Base-by-base conservation (phyloP, 164 flowering plant genomes). In the Magnolia sinica region DNA sequence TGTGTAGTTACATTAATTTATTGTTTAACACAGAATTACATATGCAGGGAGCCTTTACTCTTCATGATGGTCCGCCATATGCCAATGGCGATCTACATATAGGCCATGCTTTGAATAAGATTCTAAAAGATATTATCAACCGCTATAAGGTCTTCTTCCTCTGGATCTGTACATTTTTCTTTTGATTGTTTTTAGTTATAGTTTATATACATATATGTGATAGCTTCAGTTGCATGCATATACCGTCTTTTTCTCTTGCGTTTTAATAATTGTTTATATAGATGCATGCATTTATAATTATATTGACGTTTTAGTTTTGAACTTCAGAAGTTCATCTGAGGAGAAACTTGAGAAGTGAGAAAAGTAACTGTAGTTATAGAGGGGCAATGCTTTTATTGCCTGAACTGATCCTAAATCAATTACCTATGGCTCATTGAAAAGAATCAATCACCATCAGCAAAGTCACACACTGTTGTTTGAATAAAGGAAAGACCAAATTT, bases 61-160 rank as follows among this genome's bases (percentile, higher is more conserved):
- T 96, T 78, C 99, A 96, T 83, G 99, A 96, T 86, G 99, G 99
- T 27, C 99, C 99, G 70, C 99, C 99, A 50, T 96, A 96, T 88
- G 99, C 99, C 50, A 96, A 96, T 89, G 99, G 99, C 4, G 88
- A 96, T 81, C 84, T 96, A 52, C 99, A 96, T 83, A 94, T 94
- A 72, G 99, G 99, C 1, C 99, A 96, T 89, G 98, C 99, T 50
- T 80, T 96, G 66, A 96, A 96, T 84, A 96, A 96, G 91, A 90
- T 96, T 81, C 82, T 96, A 85, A 96, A 96, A 86, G 99, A 96
- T 84, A 90, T 96, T 10, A 92, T 96, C 76, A 94, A 94, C 74
- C 95, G 97, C 27, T 96, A 92, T 77, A 96, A 96, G 98, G 99
- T 92, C 65, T 70, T 70, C 59, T 18, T 64, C 18, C 50, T 29